Conservation (phyloP, 179 eudicot genomes). For the Pouteria campechiana region DNA sequence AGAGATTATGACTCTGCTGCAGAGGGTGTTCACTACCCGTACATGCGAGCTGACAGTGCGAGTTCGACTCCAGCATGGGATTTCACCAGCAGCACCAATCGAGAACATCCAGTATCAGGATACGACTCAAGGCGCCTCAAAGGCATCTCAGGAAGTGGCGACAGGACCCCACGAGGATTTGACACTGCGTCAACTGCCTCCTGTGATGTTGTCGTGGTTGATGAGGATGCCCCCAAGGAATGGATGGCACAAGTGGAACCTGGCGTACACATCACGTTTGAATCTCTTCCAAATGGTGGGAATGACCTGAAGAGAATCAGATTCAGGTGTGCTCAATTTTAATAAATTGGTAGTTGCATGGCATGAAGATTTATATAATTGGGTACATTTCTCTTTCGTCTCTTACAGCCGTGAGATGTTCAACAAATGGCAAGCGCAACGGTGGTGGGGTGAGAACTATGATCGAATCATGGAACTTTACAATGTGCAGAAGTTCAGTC, state of each 20-base stretch:
- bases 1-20: constrained; percentile 69
- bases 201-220: constrained; percentile 49
- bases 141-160: constrained; percentile 26
- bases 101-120: constrained; percentile 22
- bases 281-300: constrained; percentile 89
- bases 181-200: constrained; percentile 32
- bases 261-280: constrained; percentile 92
- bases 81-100: constrained; percentile 32
- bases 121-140: constrained; percentile 53
- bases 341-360: neutral
- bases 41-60: constrained; percentile 58
- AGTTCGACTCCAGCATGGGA: constrained; percentile 96
- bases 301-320: constrained; percentile 91
- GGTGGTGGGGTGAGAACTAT: constrained; percentile 98
- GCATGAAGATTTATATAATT: neutral
- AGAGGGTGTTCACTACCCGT: constrained; percentile 51
- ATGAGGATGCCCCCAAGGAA: constrained; percentile 80
- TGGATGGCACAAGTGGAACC: constrained; percentile 99
- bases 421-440: constrained; percentile 95
- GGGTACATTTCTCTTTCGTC: no score
- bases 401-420: constrained; percentile 98
- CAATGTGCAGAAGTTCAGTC: constrained; percentile 87
- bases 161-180: constrained; percentile 21
- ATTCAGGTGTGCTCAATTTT: constrained; percentile 51
- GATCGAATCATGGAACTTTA: constrained; percentile 96